Conservation (phyloP, 352 stramenopile genomes). For the Globisporangium irregulare region DNA sequence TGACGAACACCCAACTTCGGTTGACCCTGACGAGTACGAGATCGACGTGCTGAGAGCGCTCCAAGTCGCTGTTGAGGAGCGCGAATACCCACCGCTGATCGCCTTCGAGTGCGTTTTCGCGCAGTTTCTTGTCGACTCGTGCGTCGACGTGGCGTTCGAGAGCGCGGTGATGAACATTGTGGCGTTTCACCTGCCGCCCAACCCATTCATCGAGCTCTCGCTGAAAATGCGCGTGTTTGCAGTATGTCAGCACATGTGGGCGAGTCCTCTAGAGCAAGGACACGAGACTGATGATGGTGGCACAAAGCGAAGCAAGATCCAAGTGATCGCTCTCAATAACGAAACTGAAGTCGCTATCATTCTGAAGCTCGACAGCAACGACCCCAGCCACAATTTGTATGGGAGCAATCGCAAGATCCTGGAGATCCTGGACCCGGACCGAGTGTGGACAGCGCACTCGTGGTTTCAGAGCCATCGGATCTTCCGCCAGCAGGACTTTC, state of each 20-base stretch:
- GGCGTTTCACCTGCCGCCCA: slow-evolving; percentile 34
- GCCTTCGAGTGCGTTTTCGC: slow-evolving; percentile 39
- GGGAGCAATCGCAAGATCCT: slow-evolving; percentile 21
- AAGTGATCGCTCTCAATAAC: not conserved
- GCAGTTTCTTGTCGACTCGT: slow-evolving; percentile 44
- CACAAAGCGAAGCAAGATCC: not conserved
- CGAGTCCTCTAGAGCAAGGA: not conserved
- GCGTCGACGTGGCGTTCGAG: slow-evolving; percentile 46
- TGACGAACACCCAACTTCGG: not conserved
- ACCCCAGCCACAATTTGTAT: slow-evolving; percentile 8
- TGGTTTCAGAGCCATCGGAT: slow-evolving; percentile 25
- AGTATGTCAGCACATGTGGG: slow-evolving; percentile 31
- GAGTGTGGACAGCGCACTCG: slow-evolving; percentile 17
- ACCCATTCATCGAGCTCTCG: slow-evolving; percentile 46
- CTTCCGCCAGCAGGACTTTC: slow-evolving; percentile 22
- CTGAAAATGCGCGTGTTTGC: slow-evolving; percentile 36
- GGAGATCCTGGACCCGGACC: slow-evolving; percentile 7
- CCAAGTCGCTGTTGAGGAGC: slow-evolving; percentile 25
- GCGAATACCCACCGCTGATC: slow-evolving; percentile 36
- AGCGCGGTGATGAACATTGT: slow-evolving; percentile 50
- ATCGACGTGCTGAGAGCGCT: slow-evolving; percentile 33
- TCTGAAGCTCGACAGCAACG: not conserved
- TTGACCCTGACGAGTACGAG: not conserved
- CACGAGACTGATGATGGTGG: not conserved
- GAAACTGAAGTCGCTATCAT: not conserved